Evolutionary conservation across 768 basidiomycete genomes (phyloP), one percentile per base, ranked within the genome.

Genomic region (Lepiota brunneoincarnata): DNA sequence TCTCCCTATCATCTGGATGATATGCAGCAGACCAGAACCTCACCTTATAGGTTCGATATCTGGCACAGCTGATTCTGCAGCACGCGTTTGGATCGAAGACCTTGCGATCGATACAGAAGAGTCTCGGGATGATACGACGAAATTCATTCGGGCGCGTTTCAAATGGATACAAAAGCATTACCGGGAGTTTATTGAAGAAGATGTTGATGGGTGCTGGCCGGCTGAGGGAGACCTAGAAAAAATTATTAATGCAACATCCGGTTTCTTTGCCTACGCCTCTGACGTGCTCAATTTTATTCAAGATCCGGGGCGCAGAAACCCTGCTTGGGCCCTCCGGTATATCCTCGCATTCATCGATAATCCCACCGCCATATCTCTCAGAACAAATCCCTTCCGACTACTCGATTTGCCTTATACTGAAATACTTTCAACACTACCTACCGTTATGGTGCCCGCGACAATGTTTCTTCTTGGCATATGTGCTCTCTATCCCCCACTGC

Each of bases 181-280:
- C 7, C 6, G 20, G 18, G 6, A 21, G 20, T 12, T 7, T 15
- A 6, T 24, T 7, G 24, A 18, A 23, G 26, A 28, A 28, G 26
- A 7, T 40, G 4, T 7, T 7, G 11, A 18, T 23, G 11, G 2
- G 6, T 28, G 26, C 26, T 58, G 59, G 59, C 57, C 54, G 21
- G 18, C 56, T 18, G 40, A 55, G 18, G 21, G 36, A 3, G 45
- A 28, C 12, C n/a, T 55, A n/a, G 17, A 21, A 14, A n/a, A 21
- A 4, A 24, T 58, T 21, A 48, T 55, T 12, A 20, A 48, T 6
- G 35, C 26, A 4, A 42, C 59, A 4, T 58, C 49, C 10, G 53
- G 54, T 4, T 56, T 58, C 20, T 60, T 58, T 35, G 38, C 55
- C 35, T 60, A 48, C 41, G 56, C 53, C 1, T 54, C 59, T 18